Evolutionary conservation across 306 rosid genomes (phyloP).

Genomic region (Quercus wislizeni): DNA sequence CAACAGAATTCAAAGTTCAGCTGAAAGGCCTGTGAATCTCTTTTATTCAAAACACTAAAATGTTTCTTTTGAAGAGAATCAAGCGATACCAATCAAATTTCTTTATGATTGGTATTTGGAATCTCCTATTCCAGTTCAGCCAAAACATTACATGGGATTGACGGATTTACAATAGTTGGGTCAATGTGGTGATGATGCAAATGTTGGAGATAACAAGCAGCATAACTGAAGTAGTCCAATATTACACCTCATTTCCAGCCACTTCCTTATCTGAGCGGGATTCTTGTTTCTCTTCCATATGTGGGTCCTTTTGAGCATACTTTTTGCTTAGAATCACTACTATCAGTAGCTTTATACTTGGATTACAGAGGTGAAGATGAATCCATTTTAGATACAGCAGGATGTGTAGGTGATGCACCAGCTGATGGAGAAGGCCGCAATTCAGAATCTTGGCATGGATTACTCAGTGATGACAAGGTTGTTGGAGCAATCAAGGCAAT

Average conservation of each 20-base stretch:
- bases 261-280: not conserved
- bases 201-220: not conserved
- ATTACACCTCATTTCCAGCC: slow-evolving; percentile 9
- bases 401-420: slow-evolving; percentile 2
- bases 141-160: not conserved
- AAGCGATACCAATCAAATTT: too few species aligned
- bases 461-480: slow-evolving; percentile 19
- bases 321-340: slow-evolving; percentile 14
- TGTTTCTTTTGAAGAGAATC: not conserved
- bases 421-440: slow-evolving; percentile 12
- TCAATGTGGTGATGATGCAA: not conserved
- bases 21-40: not conserved
- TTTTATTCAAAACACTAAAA: not conserved
- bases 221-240: not conserved
- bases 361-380: slow-evolving; percentile 14
- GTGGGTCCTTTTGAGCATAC: slow-evolving; percentile 11
- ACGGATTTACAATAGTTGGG: not conserved
- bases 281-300: slow-evolving; percentile 15
- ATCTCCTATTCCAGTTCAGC: not conserved
- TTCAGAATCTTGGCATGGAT: slow-evolving; percentile 16
- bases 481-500: slow-evolving; percentile 27
- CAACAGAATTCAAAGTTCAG: too few species aligned
- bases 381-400: slow-evolving; percentile 14
- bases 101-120: too few species aligned
- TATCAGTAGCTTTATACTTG: slow-evolving; percentile 8